A percentile compares a stretch with the other conserved stretches of the same genome.
These are phyloP conservation scores for Hypomontagnella submonticulosa DNA, from an alignment of 495 filamentous ascomycete species.

Conservation along the genomic window DNA sequence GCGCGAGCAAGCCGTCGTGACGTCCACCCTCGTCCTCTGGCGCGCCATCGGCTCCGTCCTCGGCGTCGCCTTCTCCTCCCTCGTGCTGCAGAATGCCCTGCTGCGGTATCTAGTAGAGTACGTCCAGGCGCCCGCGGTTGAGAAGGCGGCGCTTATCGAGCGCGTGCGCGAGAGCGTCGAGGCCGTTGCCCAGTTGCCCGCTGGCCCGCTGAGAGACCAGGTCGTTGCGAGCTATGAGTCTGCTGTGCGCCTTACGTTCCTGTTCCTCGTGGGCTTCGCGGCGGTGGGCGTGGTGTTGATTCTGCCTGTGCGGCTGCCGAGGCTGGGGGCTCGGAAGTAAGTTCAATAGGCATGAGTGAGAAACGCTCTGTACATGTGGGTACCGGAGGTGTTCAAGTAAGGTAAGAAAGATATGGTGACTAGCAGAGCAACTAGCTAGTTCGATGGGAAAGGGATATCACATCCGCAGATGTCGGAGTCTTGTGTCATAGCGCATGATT, in stretches of 20 bases:
- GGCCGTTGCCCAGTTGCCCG: conserved; percentile 52
- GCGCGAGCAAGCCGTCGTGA: conserved; percentile 79
- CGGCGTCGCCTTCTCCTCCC: conserved; percentile 75
- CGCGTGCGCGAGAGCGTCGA: conserved; percentile 55
- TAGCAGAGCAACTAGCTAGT: neutral
- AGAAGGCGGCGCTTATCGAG: conserved; percentile 50
- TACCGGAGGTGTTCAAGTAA: neutral
- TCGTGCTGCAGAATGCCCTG: conserved; percentile 80
- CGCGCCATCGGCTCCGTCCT: conserved; percentile 75
- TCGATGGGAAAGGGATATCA: neutral
- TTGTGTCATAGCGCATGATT: neutral
- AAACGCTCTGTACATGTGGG: too few species aligned
- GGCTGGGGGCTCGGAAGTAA: conserved; percentile 60
- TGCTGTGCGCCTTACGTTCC: conserved; percentile 66
- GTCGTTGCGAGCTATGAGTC: conserved; percentile 70
- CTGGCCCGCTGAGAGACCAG: conserved; percentile 51
- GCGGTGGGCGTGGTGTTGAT: conserved; percentile 61
- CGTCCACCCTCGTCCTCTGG: conserved; percentile 75
- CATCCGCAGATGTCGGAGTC: neutral
- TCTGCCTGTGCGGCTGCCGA: conserved; percentile 64
- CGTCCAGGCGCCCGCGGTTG: conserved; percentile 61
- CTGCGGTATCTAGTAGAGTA: conserved; percentile 65
- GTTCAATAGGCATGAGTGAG: too few species aligned
- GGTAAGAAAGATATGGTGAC: neutral
- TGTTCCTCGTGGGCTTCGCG: conserved; percentile 62